phyloP scores from a whole-genome alignment of 2,329 filamentous ascomycete genomes.

The Colletotrichum filicis region DNA sequence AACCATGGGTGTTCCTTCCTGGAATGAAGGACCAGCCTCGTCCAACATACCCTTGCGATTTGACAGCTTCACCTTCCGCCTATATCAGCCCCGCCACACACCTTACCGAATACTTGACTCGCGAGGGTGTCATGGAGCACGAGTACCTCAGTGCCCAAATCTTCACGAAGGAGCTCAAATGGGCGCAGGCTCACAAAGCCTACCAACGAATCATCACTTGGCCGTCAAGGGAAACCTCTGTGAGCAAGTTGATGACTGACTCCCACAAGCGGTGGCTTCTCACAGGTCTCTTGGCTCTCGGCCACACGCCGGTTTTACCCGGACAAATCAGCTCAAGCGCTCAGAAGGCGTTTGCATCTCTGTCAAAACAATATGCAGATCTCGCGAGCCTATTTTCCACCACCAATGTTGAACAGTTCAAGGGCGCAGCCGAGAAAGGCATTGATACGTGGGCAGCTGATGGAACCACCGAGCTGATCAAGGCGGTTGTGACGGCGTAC shows the following conservation, averaged over 20 bases:
- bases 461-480: slow-evolving; percentile 77
- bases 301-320: slow-evolving; percentile 67
- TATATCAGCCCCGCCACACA: slow-evolving; percentile 71
- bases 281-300: slow-evolving; percentile 76
- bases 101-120: slow-evolving; percentile 65
- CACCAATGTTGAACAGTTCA: slow-evolving; percentile 64
- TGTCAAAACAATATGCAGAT: slow-evolving; percentile 77
- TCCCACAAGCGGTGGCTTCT: slow-evolving; percentile 94
- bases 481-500: slow-evolving; percentile 76
- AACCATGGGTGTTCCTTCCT: slow-evolving; percentile 74
- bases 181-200: slow-evolving; percentile 70
- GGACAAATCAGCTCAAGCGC: slow-evolving; percentile 63
- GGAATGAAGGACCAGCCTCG: slow-evolving; percentile 50
- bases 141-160: slow-evolving; percentile 73
- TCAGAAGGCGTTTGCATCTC: slow-evolving; percentile 64
- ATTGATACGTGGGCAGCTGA: slow-evolving; percentile 73
- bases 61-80: slow-evolving; percentile 54
- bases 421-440: slow-evolving; percentile 71
- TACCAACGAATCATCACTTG: slow-evolving; percentile 75
- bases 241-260: slow-evolving; percentile 85
- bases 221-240: slow-evolving; percentile 69
- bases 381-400: slow-evolving; percentile 77
- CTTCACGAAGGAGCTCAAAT: slow-evolving; percentile 70
- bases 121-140: slow-evolving; percentile 71
- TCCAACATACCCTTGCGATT: slow-evolving; percentile 57